These are phyloP conservation scores for Coemansia reversa DNA, from an alignment of 192 early-diverging fungal species.

Conservation along the genomic window DNA sequence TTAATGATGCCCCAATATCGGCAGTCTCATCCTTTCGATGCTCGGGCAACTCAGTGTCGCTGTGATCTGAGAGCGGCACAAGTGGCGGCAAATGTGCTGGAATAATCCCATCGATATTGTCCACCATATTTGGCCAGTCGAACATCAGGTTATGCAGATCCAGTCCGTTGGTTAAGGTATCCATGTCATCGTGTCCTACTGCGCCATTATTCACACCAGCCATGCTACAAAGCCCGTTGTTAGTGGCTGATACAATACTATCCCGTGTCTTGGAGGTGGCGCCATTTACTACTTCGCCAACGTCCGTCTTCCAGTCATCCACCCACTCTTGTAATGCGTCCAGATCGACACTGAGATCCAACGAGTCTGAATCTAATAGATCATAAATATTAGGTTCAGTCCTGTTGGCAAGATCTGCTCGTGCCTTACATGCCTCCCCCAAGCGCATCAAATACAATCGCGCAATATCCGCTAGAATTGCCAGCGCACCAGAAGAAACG, in stretches of 20 bases:
- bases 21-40: background rate
- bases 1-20: background rate
- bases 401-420: slow-evolving; percentile 40
- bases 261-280: background rate
- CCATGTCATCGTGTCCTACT: slow-evolving; percentile 17
- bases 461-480: slow-evolving; percentile 36
- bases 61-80: slow-evolving; percentile 7
- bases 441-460: slow-evolving; percentile 46
- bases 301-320: slow-evolving; percentile 37
- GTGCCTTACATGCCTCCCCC: slow-evolving; percentile 45
- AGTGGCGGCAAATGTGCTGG: slow-evolving; percentile 43
- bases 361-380: slow-evolving; percentile 22
- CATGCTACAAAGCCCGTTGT: background rate
- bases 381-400: slow-evolving; percentile 42
- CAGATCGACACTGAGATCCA: slow-evolving; percentile 34
- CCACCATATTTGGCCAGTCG: slow-evolving; percentile 15
- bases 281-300: slow-evolving; percentile 3
- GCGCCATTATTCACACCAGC: background rate
- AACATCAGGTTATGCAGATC: slow-evolving; percentile 30
- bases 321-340: slow-evolving; percentile 22
- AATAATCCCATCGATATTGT: slow-evolving; percentile 22
- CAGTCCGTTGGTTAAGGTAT: slow-evolving; percentile 24
- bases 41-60: background rate
- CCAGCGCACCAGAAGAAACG: slow-evolving; percentile 31
- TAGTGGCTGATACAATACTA: background rate